These are phyloP conservation scores for Penicillium longicatenatum DNA, from an alignment of 495 filamentous ascomycete species.

Conservation along the genomic window DNA sequence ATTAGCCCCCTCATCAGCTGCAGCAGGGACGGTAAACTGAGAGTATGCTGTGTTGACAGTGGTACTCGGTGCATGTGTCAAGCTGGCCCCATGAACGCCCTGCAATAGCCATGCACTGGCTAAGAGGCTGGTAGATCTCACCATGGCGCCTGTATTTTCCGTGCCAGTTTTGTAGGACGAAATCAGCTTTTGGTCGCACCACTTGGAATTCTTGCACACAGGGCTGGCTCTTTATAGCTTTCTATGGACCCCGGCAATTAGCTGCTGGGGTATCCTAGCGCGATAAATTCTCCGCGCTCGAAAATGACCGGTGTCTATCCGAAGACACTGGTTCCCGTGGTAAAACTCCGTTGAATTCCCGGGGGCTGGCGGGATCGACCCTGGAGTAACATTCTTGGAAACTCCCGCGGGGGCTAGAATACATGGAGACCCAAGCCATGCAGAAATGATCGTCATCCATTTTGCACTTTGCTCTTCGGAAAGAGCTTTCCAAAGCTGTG, in stretches of 20 bases:
- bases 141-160: constrained; percentile 15
- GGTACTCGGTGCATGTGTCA: constrained; percentile 12
- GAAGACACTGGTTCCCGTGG: neutral
- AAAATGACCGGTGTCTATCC: neutral
- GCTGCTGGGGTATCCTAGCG: neutral
- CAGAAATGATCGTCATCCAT: neutral
- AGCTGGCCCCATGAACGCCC: constrained; percentile 30
- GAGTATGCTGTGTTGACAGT: constrained; percentile 10
- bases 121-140: constrained; percentile 24
- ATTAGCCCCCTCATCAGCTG: constrained; percentile 55
- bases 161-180: neutral
- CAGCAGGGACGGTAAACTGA: constrained; percentile 60
- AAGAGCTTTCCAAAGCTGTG: neutral
- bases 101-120: constrained; percentile 32
- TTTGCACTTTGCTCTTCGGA: neutral
- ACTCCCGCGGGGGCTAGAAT: neutral
- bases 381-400: neutral
- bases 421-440: neutral
- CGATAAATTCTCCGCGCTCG: neutral
- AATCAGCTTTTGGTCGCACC: neutral
- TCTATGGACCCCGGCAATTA: neutral
- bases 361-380: neutral
- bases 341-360: neutral
- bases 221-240: neutral
- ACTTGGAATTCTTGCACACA: neutral